These are phyloP conservation scores for Dunaliella primolecta DNA, from an alignment of 139 green algal genomes.

Conservation along the genomic window DNA sequence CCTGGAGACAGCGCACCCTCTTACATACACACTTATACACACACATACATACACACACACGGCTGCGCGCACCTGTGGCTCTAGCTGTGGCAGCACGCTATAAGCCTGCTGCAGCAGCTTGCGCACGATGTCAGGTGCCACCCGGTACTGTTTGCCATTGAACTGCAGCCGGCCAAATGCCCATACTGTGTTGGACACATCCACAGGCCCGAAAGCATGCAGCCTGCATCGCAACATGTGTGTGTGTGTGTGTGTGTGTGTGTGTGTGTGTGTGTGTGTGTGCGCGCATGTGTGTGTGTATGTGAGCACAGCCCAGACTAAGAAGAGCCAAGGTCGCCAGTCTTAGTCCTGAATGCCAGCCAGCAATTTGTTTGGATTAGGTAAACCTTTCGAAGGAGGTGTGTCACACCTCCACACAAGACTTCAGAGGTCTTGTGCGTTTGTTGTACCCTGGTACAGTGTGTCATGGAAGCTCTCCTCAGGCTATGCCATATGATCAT, in stretches of 20 bases:
- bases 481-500: too few species aligned
- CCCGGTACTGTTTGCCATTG: conserved; percentile 15
- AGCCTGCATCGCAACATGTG: background rate
- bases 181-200: conserved; percentile 19
- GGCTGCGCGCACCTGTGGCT: background rate
- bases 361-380: too few species aligned
- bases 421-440: too few species aligned
- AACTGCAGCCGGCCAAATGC: conserved; percentile 23
- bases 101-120: conserved; percentile 16
- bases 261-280: background rate
- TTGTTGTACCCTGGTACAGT: too few species aligned
- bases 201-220: background rate
- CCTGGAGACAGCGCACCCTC: too few species aligned
- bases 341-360: too few species aligned
- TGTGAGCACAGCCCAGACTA: too few species aligned
- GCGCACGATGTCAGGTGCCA: conserved; percentile 8
- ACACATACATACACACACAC: background rate
- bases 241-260: background rate
- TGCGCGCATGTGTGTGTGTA: background rate
- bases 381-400: too few species aligned
- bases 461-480: too few species aligned
- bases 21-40: background rate
- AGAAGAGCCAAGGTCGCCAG: too few species aligned
- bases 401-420: too few species aligned
- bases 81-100: background rate